phyloP scores from a whole-genome alignment of 2,329 filamentous ascomycete genomes.

The Didymella pomorum region DNA sequence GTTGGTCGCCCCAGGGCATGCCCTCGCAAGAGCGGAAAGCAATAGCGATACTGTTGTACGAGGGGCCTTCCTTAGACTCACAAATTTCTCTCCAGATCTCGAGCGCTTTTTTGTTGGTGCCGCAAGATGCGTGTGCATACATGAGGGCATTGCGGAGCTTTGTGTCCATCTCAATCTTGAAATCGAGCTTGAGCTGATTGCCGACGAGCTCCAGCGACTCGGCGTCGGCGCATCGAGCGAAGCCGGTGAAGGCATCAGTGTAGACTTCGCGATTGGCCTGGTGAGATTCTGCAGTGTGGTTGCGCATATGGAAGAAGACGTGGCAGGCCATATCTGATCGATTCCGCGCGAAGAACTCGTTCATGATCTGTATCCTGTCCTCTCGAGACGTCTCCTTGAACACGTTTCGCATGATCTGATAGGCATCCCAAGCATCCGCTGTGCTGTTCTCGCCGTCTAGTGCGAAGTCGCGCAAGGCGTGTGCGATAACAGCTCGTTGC shows the following conservation, averaged over 20 bases:
- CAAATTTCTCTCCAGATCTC: constrained; percentile 86
- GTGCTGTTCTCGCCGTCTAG: constrained; percentile 71
- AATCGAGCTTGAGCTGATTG: constrained; percentile 94
- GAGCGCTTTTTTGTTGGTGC: constrained; percentile 70
- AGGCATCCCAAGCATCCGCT: constrained; percentile 68
- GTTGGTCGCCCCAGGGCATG: constrained; percentile 55
- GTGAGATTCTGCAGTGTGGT: constrained; percentile 68
- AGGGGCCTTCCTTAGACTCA: constrained; percentile 84
- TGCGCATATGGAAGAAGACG: constrained; percentile 94
- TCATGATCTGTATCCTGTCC: constrained; percentile 77
- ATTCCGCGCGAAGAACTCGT: constrained; percentile 77
- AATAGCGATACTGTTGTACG: constrained; percentile 79
- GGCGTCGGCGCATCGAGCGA: constrained; percentile 67
- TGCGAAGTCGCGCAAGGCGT: constrained; percentile 73
- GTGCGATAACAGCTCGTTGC: constrained; percentile 72
- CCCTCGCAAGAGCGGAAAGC: constrained; percentile 82
- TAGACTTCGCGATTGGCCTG: constrained; percentile 80
- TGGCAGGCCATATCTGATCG: constrained; percentile 85
- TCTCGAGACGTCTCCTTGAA: constrained; percentile 70
- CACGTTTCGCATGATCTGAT: constrained; percentile 64
- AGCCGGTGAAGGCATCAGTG: constrained; percentile 76
- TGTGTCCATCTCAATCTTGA: constrained; percentile 78
- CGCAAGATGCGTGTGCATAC: constrained; percentile 79
- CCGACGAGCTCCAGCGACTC: constrained; percentile 79
- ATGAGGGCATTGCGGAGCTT: constrained; percentile 84